Conservation (phyloP, 2,329 filamentous ascomycete species). For the Penicillium sp. region DNA sequence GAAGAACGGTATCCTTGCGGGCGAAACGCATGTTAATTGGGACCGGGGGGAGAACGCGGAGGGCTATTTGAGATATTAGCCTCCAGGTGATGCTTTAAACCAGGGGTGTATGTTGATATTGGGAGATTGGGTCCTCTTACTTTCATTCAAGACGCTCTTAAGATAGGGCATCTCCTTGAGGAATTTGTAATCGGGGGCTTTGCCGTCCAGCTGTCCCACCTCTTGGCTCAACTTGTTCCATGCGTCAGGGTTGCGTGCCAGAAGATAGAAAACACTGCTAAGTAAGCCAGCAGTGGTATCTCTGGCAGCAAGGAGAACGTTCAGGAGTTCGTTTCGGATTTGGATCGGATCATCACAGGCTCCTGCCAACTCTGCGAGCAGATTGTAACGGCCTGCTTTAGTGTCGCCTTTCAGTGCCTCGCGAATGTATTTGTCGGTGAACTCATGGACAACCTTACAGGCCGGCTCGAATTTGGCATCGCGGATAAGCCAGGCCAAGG, state of each 20-base stretch:
- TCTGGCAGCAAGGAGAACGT: neutral
- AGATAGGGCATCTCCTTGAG: conserved; percentile 1
- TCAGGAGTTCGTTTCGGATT: neutral
- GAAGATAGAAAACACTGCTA: conserved; percentile 1
- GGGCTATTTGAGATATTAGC: neutral
- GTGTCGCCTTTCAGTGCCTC: neutral
- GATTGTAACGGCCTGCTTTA: neutral
- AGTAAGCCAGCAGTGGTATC: neutral
- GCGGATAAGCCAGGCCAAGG: neutral
- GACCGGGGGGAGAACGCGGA: neutral
- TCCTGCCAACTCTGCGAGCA: neutral
- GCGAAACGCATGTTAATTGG: neutral
- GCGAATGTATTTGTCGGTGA: neutral
- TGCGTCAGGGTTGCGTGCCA: neutral
- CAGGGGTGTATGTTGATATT: neutral
- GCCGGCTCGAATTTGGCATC: neutral
- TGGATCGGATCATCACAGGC: neutral
- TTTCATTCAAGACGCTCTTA: neutral
- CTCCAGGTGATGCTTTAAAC: neutral
- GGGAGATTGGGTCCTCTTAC: neutral
- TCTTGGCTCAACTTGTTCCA: neutral
- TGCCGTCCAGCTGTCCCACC: neutral
- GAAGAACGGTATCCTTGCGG: neutral
- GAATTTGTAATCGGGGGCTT: neutral
- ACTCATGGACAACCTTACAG: neutral